phyloP scores from a whole-genome alignment of 495 filamentous ascomycete species.

The Xylaria scruposa region DNA sequence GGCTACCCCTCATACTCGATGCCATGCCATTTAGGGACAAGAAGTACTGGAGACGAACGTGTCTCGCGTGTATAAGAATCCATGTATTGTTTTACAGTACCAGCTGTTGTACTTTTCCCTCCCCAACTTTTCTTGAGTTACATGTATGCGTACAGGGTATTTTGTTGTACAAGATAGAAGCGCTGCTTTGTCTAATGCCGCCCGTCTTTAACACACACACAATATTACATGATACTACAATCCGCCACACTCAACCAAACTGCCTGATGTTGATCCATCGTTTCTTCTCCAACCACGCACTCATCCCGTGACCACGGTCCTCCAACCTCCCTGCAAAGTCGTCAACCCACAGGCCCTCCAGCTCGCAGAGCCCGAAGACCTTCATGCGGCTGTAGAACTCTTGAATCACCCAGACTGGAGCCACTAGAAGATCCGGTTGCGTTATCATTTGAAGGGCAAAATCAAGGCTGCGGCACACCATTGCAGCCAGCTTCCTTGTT shows the following conservation, averaged over 20 bases:
- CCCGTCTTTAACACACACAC: background rate
- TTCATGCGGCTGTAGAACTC: constrained; percentile 42
- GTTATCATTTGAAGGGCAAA: constrained; percentile 41
- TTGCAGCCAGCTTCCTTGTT: constrained; percentile 41
- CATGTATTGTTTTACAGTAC: background rate
- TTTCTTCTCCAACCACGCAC: constrained; percentile 36
- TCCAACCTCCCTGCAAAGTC: constrained; percentile 40
- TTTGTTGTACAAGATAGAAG: constrained; percentile 12
- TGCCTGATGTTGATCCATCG: constrained; percentile 34
- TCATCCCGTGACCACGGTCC: constrained; percentile 35
- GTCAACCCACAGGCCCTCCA: constrained; percentile 53
- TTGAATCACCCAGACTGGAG: constrained; percentile 42
- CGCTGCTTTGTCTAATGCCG: background rate
- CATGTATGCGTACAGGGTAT: background rate
- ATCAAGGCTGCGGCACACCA: constrained; percentile 50
- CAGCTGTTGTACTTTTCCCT: background rate
- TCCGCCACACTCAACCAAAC: constrained; percentile 30
- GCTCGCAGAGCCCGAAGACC: constrained; percentile 38
- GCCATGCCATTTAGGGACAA: no score
- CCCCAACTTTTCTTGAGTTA: background rate
- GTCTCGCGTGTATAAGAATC: background rate
- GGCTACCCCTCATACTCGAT: no score
- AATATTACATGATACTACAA: constrained; percentile 1
- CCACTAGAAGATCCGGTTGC: constrained; percentile 51
- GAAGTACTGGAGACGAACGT: background rate